Evolutionary conservation across 2,329 filamentous ascomycete genomes (phyloP).

Genomic region (Phyllosticta citriasiana): DNA sequence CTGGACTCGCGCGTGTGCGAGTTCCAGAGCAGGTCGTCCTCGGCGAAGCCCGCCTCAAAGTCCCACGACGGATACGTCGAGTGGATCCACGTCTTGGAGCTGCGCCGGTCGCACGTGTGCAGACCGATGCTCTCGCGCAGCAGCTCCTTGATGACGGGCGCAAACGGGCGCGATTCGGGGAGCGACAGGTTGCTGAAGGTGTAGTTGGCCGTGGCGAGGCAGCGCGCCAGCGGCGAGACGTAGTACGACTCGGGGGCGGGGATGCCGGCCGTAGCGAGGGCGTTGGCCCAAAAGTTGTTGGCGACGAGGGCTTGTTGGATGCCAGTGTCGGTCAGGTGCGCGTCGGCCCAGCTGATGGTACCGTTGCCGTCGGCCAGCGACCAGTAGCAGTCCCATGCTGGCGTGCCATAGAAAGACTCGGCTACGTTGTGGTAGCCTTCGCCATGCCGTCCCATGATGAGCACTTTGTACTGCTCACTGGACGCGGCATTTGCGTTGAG

Average conservation of each 20-base stretch:
- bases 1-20: conserved; percentile 13
- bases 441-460: conserved; percentile 61
- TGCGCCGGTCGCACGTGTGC: conserved; percentile 59
- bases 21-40: conserved; percentile 47
- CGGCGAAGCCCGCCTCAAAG: conserved; percentile 53
- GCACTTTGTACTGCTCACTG: conserved; percentile 51
- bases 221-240: conserved; percentile 53
- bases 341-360: conserved; percentile 53
- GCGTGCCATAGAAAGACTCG: conserved; percentile 56
- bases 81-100: conserved; percentile 44
- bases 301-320: conserved; percentile 48
- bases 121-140: conserved; percentile 57
- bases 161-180: conserved; percentile 42
- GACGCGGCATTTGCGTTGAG: conserved; percentile 41
- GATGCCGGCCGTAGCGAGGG: conserved; percentile 44
- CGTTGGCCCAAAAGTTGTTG: conserved; percentile 48
- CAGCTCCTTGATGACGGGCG: conserved; percentile 53
- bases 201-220: conserved; percentile 51
- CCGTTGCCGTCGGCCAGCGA: conserved; percentile 53
- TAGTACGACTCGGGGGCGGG: conserved; percentile 56
- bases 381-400: conserved; percentile 65
- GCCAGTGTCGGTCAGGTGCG: conserved; percentile 50
- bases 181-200: conserved; percentile 49
- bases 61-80: conserved; percentile 42
- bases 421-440: conserved; percentile 58